These are phyloP conservation scores for Pigoraptor vietnamica DNA, from an alignment of 78 protist genomes.

Conservation along the genomic window DNA sequence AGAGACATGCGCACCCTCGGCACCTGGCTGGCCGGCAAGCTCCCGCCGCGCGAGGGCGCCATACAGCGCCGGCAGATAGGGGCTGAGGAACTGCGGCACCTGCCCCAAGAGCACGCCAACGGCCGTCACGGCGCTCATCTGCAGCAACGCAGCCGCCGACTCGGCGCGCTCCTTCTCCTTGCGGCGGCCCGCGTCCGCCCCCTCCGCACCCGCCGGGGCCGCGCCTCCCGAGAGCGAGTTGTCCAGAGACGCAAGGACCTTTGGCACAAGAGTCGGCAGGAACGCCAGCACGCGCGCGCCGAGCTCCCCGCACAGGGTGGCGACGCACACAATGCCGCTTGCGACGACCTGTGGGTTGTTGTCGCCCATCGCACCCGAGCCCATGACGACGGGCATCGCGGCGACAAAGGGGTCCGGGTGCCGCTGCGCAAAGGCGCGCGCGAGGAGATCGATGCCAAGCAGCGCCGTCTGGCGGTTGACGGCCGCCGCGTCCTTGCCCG, in stretches of 20 bases:
- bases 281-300: neutral
- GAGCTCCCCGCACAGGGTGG: neutral
- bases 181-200: neutral
- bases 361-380: neutral
- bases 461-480: constrained; percentile 56
- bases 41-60: constrained; percentile 38
- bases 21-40: neutral
- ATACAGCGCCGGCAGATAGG: constrained; percentile 28
- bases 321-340: constrained; percentile 19
- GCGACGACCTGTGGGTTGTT: neutral
- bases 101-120: neutral
- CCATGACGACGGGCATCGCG: constrained; percentile 3
- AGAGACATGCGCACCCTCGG: constrained; percentile 1
- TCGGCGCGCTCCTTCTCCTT: neutral
- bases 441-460: constrained; percentile 43
- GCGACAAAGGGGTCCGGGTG: constrained; percentile 3
- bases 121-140: neutral
- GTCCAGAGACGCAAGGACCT: neutral
- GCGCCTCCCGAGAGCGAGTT: neutral
- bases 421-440: constrained; percentile 27
- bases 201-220: neutral
- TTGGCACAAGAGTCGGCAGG: neutral
- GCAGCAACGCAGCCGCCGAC: neutral
- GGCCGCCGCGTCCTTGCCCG: constrained; percentile 4
- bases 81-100: constrained; percentile 38